Evolutionary conservation across 495 filamentous ascomycete species (phyloP), one percentile per base, ranked within the genome.

Genomic region (Xylona heveae): DNA sequence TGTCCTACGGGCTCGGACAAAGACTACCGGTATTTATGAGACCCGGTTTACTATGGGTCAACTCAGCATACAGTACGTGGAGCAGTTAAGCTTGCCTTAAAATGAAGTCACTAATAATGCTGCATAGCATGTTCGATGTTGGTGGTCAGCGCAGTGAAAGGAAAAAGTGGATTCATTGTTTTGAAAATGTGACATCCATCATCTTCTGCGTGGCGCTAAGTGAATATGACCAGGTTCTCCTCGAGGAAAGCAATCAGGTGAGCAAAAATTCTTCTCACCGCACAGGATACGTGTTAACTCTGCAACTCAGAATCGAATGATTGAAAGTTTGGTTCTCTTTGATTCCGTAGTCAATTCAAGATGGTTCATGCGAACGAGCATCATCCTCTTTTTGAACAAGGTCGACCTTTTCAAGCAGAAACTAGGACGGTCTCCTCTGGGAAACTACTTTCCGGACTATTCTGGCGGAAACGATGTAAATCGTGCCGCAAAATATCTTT

Each of bases 151-250:
- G 88, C 42, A 93, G 83, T 51, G 88, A 97, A 51, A 70, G 88
- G 33, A 97, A 97, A 57, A 97, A 97, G 55, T 97, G 88, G 88
- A 97, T 97, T 45, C 88, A 97, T 56, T 97, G 88, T 59, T 97
- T 97, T 50, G 88, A 97, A 51, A 93, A 94, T 41, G 88, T 97
- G 41, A 97, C 88, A 6, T 97, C 88, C n/a, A 97, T 97, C 52
- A 95, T 97, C 44, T 97, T 97, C 58, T 95, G 88, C 43, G 88
- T 97, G 27, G 90, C 88, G 13, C 58, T 97, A 41, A 95, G 90
- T 61, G 88, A 97, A 52, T 97, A 97, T 50, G 88, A 97, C 47
- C 88, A 97, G 53, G 83, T 91, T 6, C 61, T 97, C 30, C 62
- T 94, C 23, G 90, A 97, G 57, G 84, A 97, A 53, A 90, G 76